Conservation (phyloP, 345 rosid species). For the Erysimum cheiranthoides region DNA sequence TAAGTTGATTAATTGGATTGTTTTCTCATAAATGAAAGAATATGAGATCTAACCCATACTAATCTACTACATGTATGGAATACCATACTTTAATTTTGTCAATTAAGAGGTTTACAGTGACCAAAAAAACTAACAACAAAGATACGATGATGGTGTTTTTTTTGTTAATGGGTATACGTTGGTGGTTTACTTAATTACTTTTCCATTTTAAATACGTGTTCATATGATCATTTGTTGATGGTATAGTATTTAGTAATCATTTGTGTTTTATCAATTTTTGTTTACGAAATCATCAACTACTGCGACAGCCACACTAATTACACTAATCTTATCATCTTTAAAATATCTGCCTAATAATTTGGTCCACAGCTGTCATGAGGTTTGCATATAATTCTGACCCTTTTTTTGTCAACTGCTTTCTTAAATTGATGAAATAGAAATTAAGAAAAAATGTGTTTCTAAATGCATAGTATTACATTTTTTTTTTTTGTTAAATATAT, state of each 20-base stretch:
- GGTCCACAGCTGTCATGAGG: constrained; percentile 22
- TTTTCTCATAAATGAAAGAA: no score
- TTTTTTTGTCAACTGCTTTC: background rate
- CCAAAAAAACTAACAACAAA: background rate
- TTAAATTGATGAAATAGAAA: background rate
- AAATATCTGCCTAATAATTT: constrained; percentile 9
- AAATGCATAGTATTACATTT: no score
- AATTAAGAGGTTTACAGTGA: background rate
- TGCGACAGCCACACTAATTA: background rate
- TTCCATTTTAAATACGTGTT: background rate
- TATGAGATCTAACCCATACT: no score
- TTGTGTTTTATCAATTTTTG: background rate
- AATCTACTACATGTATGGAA: background rate
- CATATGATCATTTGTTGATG: background rate
- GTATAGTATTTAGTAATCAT: no score
- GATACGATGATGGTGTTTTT: background rate
- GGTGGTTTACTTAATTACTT: background rate
- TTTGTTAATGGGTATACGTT: no score
- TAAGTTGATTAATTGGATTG: background rate
- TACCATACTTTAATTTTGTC: background rate
- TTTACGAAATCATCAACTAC: constrained; percentile 5
- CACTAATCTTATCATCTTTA: constrained; percentile 6
- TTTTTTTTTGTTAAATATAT: no score
- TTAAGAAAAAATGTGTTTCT: background rate
- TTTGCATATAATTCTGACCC: background rate